Conservation (phyloP, 805 yeast species). For the Metschnikowia anglica region DNA sequence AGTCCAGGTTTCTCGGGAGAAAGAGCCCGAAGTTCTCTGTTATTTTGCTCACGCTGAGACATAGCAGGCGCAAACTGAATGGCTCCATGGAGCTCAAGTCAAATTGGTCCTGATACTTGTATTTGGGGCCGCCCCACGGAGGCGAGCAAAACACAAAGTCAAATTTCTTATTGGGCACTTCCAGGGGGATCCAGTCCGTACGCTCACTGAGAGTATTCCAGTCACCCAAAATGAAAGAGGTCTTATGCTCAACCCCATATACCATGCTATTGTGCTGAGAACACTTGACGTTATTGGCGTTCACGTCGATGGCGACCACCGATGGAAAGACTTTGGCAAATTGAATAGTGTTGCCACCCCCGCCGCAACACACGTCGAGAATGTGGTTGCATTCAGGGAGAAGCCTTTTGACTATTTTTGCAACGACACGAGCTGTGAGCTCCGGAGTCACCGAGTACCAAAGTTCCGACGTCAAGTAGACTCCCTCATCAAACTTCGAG, state of each 20-base stretch:
- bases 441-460: slow-evolving; percentile 94
- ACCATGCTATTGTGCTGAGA: slow-evolving; percentile 63
- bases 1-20: slow-evolving; percentile 60
- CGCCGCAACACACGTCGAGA: slow-evolving; percentile 80
- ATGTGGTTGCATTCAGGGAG: slow-evolving; percentile 48
- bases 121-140: slow-evolving; percentile 85
- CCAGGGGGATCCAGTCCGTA: slow-evolving; percentile 35
- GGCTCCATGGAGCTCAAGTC: slow-evolving; percentile 51
- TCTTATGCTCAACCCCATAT: slow-evolving; percentile 55
- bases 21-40: slow-evolving; percentile 55
- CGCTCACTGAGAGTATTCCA: slow-evolving; percentile 38
- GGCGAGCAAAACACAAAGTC: slow-evolving; percentile 74
- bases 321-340: slow-evolving; percentile 57
- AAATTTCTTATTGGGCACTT: slow-evolving; percentile 28
- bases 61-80: slow-evolving; percentile 44
- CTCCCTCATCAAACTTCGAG: slow-evolving; percentile 62
- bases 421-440: slow-evolving; percentile 57
- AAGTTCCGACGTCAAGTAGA: slow-evolving; percentile 65
- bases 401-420: slow-evolving; percentile 52
- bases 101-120: slow-evolving; percentile 39
- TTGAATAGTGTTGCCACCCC: slow-evolving; percentile 83
- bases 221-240: slow-evolving; percentile 51
- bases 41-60: slow-evolving; percentile 42
- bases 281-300: slow-evolving; percentile 60
- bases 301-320: slow-evolving; percentile 64